These are phyloP conservation scores for Tolypocladium tropicale DNA, from an alignment of 2,329 filamentous ascomycete species.

Conservation along the genomic window DNA sequence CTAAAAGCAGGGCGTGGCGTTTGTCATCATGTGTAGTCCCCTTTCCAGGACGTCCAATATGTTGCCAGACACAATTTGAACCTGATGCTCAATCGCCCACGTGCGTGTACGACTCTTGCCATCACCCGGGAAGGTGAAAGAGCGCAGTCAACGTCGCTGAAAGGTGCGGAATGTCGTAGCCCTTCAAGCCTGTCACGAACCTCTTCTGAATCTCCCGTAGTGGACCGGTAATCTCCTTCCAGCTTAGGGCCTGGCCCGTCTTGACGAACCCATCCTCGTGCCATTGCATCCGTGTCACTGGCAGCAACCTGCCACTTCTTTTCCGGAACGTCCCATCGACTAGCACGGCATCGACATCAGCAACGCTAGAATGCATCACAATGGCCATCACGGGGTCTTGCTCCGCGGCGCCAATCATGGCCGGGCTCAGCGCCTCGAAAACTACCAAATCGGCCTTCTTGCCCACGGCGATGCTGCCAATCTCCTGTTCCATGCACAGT, in stretches of 20 bases:
- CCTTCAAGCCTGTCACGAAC: not conserved
- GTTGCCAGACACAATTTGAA: no score
- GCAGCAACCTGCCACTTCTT: not conserved
- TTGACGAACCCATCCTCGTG: not conserved
- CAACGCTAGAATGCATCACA: slow-evolving; percentile 38
- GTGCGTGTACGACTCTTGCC: no score
- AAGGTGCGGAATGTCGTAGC: not conserved
- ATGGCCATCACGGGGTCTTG: slow-evolving; percentile 41
- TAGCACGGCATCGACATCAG: slow-evolving; percentile 38
- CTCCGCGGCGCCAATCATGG: slow-evolving; percentile 8
- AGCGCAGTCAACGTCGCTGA: not conserved
- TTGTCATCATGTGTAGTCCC: not conserved
- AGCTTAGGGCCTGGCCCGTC: not conserved
- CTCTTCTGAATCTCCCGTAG: not conserved
- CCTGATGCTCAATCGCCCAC: not conserved
- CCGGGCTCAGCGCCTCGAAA: slow-evolving; percentile 24
- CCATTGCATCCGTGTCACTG: not conserved
- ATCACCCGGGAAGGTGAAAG: not conserved
- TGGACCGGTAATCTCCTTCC: not conserved
- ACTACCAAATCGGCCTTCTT: slow-evolving; percentile 35
- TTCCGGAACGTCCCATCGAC: slow-evolving; percentile 13
- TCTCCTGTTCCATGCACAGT: slow-evolving; percentile 25
- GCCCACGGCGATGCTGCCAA: slow-evolving; percentile 34
- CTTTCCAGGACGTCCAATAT: no score
- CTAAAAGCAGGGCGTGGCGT: not conserved